Evolutionary conservation across 2,329 filamentous ascomycete genomes (phyloP), one percentile per base, ranked within the genome.

Genomic region (Sclerotinia borealis): DNA sequence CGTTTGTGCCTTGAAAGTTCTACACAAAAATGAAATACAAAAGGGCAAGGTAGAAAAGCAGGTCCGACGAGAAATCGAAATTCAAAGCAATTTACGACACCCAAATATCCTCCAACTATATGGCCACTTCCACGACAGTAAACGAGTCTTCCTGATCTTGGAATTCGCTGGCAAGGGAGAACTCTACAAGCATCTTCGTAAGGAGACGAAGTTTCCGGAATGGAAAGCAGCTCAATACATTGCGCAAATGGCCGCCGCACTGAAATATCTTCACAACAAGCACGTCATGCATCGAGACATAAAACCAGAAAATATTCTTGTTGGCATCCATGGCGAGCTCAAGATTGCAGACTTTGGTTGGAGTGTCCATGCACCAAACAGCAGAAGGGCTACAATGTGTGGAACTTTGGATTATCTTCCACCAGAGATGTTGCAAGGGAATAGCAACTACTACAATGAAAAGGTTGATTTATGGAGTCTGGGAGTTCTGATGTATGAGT

Each of bases 301-400:
- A 79, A 98, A 98, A 80, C 93, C 93, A 2, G 93, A 98, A 78
- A 98, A 98, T 73, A 98, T 98, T 68, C 83, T 98, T 27, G 89
- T 98, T 36, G 93, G 93, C 17, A 92, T 98, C 65, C 93, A 98
- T 74, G 95, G 93, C 69, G 95, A 99, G 80, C 93, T 99, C 79
- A 99, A 99, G 78, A 93, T 99, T 73, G 96, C 92, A 5, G 95
- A 99, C 77, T 99, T 98, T 73, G 93, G 95, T 56, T 99, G 95
- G 95, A 96, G 91, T 75, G 95, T 98, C 4, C 95, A 99, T 77
- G 95, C 95, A 6, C 95, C 95, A 34, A 97, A 96, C 77, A 96
- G 93, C 79, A 83, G 95, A 70, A 84, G 95, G 66, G 89, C 93
- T 73, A 99, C 95, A 63, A 93, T 98, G 86, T 99, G 95, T 76